Evolutionary conservation across 1,284 basidiomycete genomes (phyloP), one percentile per base, ranked within the genome.

Genomic region (Coriolopsis trogii): DNA sequence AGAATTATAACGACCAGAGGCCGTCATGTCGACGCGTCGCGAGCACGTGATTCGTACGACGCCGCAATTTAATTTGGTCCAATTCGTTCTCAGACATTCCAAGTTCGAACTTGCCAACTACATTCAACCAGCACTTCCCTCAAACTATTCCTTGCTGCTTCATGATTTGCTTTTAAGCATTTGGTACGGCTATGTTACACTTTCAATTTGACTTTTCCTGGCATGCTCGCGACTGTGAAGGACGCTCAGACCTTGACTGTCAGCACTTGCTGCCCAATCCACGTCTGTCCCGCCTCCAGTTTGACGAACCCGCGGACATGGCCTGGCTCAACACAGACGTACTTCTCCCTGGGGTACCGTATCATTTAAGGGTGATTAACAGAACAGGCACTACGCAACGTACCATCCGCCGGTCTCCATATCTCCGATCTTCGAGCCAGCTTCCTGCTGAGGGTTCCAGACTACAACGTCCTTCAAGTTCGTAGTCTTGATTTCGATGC

Each of bases 381-480:
- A 8, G 21, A 9, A 2, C 3, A 16, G 12, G 24, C n/a, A 9
- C 21, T 23, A 10, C 2, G 20, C n/a, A 25, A 45, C 43, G n/a
- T 71, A 93, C 93, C 93, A 96, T 67, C 92, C 93, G 0, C 81
- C 80, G 2, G 81, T 78, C 65, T 95, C 91, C 90, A 96, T 92
- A 64, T 96, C 93, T 9, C 69, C 81, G 7, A 95, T 89, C 63
- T 84, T 87, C 40, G 75, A 73, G 0, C 91, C 92, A 5, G 73
- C 74, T 51, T 78, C 82, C 36, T 76, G 74, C 59, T 83, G 82
- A 6, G 93, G 93, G 72, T 96, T 95, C 93, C 93, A 95, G 36
- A 94, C 73, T 8, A 91, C 89, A 3, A 91, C 81, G 64, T 91
- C 85, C 70, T 87, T 85, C 59, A 94, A 78, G 29, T 84, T 81